Evolutionary conservation across 352 stramenopile species (phyloP), one percentile per base, ranked within the genome.

Genomic region (Thalassiosira hispida): DNA sequence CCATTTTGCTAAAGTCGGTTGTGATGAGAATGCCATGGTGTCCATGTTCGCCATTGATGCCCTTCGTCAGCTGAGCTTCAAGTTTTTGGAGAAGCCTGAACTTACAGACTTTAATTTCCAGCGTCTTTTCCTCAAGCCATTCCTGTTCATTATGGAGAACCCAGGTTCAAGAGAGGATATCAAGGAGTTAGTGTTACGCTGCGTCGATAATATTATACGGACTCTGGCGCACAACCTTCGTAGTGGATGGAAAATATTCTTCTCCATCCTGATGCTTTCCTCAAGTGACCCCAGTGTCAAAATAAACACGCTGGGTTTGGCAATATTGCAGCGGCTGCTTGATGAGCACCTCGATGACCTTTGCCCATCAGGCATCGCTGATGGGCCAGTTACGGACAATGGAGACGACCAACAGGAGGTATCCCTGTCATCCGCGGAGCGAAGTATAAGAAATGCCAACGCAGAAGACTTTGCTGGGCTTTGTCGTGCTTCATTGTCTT

Each of bases 101-200:
- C 91, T 99, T 8, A 95, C 95, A 49, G 96, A 98, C 72, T 99
- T 99, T 77, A 98, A 99, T 86, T 99, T 99, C 79, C 98, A 99
- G 87, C 87, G 97, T 11, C 84, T 98, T 29, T 99, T 99, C 84
- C 92, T 99, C 29, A 93, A 95, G 51, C 97, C 98, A 16, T 99
- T 99, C 79, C 44, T 93, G 12, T 23, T 87, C 0, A 92, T 95
- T 27, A 93, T 94, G 79, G 73, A 93, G 65, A 92, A 89, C 71
- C 71, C 81, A 20, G 66, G 59, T 18, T 93, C 83, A 7, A 76
- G 82, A 73, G 79, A 87, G 65, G 86, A 93, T 64, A 89, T 89
- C 61, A 73, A 86, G 23, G 90, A 95, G 57, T 57, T 95, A 18
- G 85, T 95, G 64, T 72, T 95, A 14, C 79, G 84, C 64, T 94